A percentile compares a stretch with the other conserved stretches of the same genome.
Conservation (phyloP, 2,329 filamentous ascomycete species). For the Arthrinium puccinioides region DNA sequence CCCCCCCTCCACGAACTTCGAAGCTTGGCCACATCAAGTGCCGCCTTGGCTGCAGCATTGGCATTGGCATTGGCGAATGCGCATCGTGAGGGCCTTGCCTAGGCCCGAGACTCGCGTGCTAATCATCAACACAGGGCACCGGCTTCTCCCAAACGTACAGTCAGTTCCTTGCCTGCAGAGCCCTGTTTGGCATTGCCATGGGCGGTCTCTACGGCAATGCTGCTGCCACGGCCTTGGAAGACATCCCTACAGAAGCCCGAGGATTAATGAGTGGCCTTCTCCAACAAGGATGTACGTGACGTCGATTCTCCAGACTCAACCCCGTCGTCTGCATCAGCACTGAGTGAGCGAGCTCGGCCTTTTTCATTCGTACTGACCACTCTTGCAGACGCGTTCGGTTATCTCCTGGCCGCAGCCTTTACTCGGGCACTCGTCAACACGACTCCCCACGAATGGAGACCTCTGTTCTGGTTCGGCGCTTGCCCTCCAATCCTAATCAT, state of each 20-base stretch:
- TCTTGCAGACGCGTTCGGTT: slow-evolving; percentile 58
- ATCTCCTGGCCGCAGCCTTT: slow-evolving; percentile 54
- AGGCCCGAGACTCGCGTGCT: neutral
- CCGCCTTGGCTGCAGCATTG: slow-evolving; percentile 18
- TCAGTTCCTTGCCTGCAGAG: slow-evolving; percentile 68
- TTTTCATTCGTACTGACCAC: too few relatives aligned
- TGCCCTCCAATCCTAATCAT: slow-evolving; percentile 77
- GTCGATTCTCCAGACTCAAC: too few relatives aligned
- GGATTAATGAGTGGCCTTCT: slow-evolving; percentile 71
- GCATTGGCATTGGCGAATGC: neutral
- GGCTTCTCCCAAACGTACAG: slow-evolving; percentile 62
- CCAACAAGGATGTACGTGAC: slow-evolving; percentile 73
- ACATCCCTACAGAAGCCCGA: slow-evolving; percentile 59
- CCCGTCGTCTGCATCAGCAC: too few relatives aligned
- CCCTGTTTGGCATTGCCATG: slow-evolving; percentile 76
- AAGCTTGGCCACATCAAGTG: slow-evolving; percentile 13
- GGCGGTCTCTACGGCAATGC: slow-evolving; percentile 75
- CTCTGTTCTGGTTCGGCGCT: slow-evolving; percentile 84
- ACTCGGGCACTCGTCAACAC: slow-evolving; percentile 64
- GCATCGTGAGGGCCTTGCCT: neutral
- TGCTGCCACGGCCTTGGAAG: slow-evolving; percentile 71
- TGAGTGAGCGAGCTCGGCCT: too few relatives aligned
- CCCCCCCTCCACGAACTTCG: slow-evolving; percentile 7
- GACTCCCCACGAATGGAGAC: slow-evolving; percentile 73
- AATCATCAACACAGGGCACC: slow-evolving; percentile 37